A percentile compares a stretch with the other conserved stretches of the same genome.
These are phyloP conservation scores for Casuarina cunninghamiana DNA, from an alignment of 306 rosid genomes.

Conservation along the genomic window DNA sequence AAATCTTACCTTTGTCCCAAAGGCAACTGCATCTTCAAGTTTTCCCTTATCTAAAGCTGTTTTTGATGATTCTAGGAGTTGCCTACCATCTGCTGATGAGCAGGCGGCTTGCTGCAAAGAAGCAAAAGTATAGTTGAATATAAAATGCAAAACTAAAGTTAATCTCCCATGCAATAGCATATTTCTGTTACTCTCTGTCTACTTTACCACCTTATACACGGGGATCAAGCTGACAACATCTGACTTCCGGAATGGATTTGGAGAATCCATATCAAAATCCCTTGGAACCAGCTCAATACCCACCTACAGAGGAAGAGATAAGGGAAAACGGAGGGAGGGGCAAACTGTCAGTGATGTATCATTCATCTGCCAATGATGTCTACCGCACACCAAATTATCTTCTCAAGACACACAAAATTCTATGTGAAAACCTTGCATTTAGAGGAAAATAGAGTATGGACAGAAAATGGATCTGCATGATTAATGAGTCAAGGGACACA, in stretches of 20 bases:
- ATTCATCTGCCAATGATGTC: slow-evolving; percentile 23
- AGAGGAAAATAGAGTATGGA: neutral
- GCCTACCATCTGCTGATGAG: slow-evolving; percentile 99
- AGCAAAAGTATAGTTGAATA: slow-evolving; percentile 26
- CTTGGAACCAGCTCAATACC: slow-evolving; percentile 93
- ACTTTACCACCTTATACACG: slow-evolving; percentile 76
- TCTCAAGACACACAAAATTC: neutral
- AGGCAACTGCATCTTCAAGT: slow-evolving; percentile 95
- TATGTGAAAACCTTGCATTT: neutral
- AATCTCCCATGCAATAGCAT: slow-evolving; percentile 11
- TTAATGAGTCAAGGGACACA: slow-evolving; percentile 2
- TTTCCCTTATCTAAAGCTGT: slow-evolving; percentile 98
- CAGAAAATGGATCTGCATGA: neutral
- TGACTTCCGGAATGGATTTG: slow-evolving; percentile 70
- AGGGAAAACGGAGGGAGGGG: slow-evolving; percentile 10
- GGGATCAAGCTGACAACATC: slow-evolving; percentile 92
- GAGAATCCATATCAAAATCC: slow-evolving; percentile 92
- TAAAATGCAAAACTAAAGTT: slow-evolving; percentile 24
- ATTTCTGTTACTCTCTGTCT: slow-evolving; percentile 27
- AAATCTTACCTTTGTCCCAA: slow-evolving; percentile 76
- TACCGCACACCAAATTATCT: slow-evolving; percentile 5
- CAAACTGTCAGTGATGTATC: slow-evolving; percentile 20
- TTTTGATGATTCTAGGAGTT: slow-evolving; percentile 93
- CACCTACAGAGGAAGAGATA: slow-evolving; percentile 49
- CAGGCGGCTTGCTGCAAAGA: slow-evolving; percentile 96